Percentiles rank a stretch among this genome's conserved stretches.
Evolutionary conservation across 768 basidiomycete genomes (phyloP).

Genomic region (Lenzites betulinus): DNA sequence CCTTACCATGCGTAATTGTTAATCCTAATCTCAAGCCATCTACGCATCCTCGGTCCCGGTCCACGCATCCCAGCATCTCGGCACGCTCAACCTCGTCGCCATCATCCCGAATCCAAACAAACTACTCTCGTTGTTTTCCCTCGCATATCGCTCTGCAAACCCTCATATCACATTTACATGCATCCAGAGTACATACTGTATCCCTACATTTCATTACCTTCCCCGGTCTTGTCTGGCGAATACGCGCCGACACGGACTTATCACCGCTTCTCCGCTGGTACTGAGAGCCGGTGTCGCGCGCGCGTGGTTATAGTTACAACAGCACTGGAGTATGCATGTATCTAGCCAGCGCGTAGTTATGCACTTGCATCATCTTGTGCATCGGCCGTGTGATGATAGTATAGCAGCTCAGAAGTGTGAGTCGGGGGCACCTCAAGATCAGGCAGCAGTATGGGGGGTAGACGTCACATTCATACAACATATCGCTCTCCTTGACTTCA

Average conservation of each 20-base stretch:
- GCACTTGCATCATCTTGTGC: neutral
- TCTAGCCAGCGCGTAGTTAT: slow-evolving; percentile 8
- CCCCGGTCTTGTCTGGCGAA: neutral
- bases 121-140: slow-evolving; percentile 9
- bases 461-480: too few species aligned
- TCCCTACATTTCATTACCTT: slow-evolving; percentile 5
- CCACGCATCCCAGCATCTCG: too few species aligned
- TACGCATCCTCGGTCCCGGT: slow-evolving; percentile 3
- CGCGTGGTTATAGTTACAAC: neutral
- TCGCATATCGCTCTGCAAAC: slow-evolving; percentile 13
- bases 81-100: too few species aligned
- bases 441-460: neutral
- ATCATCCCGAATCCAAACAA: neutral
- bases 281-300: neutral
- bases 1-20: slow-evolving; percentile 21
- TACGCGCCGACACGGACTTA: neutral
- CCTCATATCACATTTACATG: neutral
- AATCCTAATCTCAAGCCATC: slow-evolving; percentile 11
- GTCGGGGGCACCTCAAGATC: neutral
- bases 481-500: too few species aligned
- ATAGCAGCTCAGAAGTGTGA: too few species aligned
- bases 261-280: neutral
- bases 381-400: neutral
- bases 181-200: slow-evolving; percentile 2
- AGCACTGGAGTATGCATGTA: slow-evolving; percentile 10